Evolutionary conservation across 129 eudicot genomes (phyloP), one percentile per base, ranked within the genome.

Genomic region (Centrapalus pauciflorus): DNA sequence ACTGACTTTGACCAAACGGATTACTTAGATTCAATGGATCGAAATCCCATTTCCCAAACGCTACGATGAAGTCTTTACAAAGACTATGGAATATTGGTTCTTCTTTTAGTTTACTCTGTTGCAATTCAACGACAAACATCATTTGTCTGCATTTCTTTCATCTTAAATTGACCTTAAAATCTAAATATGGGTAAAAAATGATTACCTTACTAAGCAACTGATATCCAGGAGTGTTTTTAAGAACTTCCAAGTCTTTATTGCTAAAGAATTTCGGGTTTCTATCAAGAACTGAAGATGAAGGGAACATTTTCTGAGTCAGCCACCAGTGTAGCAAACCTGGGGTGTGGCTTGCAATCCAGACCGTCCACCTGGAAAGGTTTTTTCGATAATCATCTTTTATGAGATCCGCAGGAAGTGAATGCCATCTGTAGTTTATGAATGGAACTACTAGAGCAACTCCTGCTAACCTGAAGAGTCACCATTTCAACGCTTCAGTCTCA

Each of bases 251-350:
- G 69, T 93, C 99, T 70, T 77, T 84, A 32, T 41, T 68, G 71
- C 86, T 77, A 64, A 93, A 93, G 64, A 93, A 89, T 14, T 67
- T 69, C 0, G 95, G 95, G 79, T 93, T 93, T 59, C 88, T 63
- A 28, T 93, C 99, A 64, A 93, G 80, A 49, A 93, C 95, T 32
- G 84, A 72, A 46, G 99, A 77, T 4, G 99, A 88, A 34, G 87
- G 95, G 73, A 93, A 84, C 70, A 82, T 14, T 61, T 89, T 93
- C 54, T 93, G 99, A 46, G 96, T 93, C 66, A 93, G 24, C 92
- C 95, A 93, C 99, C 99, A 93, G 67, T 86, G 94, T 35, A 93
- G 54, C 64, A 93, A 74, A n/a, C 93, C 86, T 1, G 95, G 99
- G 59, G 88, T 37, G 61, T 84, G 78, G 14, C 87, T 82, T 10